These are phyloP conservation scores for Raphanus raphanistrum DNA, from an alignment of 345 rosid species.

Conservation along the genomic window DNA sequence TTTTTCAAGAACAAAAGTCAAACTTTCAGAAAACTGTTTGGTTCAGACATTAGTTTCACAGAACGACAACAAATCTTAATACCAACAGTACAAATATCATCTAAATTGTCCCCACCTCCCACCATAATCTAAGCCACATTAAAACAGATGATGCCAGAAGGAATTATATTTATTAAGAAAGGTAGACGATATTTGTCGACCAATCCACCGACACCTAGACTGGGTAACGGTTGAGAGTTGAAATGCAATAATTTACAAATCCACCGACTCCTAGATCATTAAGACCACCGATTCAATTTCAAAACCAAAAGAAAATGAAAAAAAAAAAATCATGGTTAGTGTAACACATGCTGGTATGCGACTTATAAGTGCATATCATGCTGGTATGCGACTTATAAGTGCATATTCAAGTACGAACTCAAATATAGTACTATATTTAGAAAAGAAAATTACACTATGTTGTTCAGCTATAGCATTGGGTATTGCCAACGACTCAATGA, in stretches of 20 bases:
- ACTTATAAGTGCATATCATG: background rate
- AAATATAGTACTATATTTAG: constrained; percentile 25
- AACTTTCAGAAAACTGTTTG: background rate
- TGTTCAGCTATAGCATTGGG: constrained; percentile 21
- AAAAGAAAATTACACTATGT: constrained; percentile 26
- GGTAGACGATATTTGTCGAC: constrained; percentile 9
- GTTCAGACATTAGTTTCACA: constrained; percentile 35
- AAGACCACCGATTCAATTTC: background rate
- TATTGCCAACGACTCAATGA: constrained; percentile 11
- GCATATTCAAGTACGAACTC: background rate
- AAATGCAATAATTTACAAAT: background rate
- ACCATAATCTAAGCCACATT: constrained; percentile 24
- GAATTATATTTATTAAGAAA: background rate
- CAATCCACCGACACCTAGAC: constrained; percentile 31
- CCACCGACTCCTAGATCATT: background rate
- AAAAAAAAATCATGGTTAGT: background rate
- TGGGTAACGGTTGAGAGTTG: constrained; percentile 23
- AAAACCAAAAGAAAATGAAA: background rate
- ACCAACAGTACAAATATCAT: background rate
- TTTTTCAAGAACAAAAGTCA: constrained; percentile 16
- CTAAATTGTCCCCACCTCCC: constrained; percentile 23
- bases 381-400: background rate
- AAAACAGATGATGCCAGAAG: background rate
- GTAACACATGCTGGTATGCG: background rate
- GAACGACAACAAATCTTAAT: constrained; percentile 18